Conservation (phyloP, 2,329 filamentous ascomycete species). For the Leptographium wingfieldii region DNA sequence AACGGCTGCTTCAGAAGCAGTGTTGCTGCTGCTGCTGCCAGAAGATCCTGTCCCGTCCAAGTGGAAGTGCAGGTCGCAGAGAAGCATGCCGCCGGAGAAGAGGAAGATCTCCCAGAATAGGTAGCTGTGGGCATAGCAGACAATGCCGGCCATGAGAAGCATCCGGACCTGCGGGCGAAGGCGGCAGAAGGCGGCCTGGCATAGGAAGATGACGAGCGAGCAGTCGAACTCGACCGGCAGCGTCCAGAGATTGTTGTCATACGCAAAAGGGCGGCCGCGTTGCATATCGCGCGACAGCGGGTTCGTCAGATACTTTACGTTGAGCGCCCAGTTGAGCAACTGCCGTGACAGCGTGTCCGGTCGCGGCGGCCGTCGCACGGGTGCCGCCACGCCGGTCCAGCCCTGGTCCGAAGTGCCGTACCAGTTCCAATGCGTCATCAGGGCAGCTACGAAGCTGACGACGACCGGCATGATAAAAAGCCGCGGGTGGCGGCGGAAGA, state of each 20-base stretch:
- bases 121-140: conserved; percentile 15
- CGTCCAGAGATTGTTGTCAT: conserved; percentile 24
- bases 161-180: conserved; percentile 10
- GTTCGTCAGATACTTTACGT: conserved; percentile 5
- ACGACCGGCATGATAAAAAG: conserved; percentile 12
- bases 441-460: conserved; percentile 5
- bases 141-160: conserved; percentile 7
- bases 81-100: conserved; percentile 20
- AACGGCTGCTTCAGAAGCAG: neutral
- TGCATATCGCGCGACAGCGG: conserved; percentile 19
- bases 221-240: conserved; percentile 24
- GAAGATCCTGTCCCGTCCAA: conserved; percentile 18
- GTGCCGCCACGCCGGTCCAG: conserved; percentile 6
- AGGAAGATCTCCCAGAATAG: conserved; percentile 18
- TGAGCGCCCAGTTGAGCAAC: conserved; percentile 6
- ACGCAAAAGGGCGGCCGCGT: conserved; percentile 11
- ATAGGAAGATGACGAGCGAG: conserved; percentile 22
- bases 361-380: conserved; percentile 7
- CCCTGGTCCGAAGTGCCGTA: conserved; percentile 7
- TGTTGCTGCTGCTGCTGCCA: neutral
- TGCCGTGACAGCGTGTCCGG: neutral
- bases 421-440: conserved; percentile 5
- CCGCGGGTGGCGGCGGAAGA: conserved; percentile 13
- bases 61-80: conserved; percentile 18
- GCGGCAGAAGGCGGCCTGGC: conserved; percentile 19